Evolutionary conservation across 2,329 filamentous ascomycete species (phyloP).

Genomic region (Xylaria sp.): DNA sequence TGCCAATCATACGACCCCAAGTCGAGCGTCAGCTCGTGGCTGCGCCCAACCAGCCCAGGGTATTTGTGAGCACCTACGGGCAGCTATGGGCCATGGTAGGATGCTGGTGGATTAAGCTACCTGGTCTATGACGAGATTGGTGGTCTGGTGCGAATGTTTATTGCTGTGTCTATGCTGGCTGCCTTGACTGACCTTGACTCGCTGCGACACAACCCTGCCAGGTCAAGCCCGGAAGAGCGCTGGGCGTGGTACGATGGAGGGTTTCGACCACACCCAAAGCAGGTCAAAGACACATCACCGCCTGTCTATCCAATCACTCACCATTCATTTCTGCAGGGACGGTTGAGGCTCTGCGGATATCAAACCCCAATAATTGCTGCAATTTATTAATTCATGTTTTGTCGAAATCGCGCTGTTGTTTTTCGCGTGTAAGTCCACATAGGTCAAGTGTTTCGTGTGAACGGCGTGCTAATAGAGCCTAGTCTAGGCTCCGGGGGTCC

Average conservation of each 20-base stretch:
- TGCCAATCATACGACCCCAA: constrained; percentile 46
- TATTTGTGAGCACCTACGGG: constrained; percentile 8
- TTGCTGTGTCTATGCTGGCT: constrained; percentile 20
- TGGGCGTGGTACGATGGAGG: constrained; percentile 23
- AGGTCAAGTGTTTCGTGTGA: neutral
- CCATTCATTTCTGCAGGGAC: constrained; percentile 7
- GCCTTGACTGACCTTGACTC: constrained; percentile 11
- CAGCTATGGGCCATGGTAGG: neutral
- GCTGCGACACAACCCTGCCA: constrained; percentile 17
- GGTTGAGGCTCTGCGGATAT: constrained; percentile 33
- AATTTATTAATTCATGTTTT: neutral
- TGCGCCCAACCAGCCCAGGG: constrained; percentile 35
- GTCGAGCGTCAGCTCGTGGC: constrained; percentile 40
- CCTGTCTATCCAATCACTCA: constrained; percentile 26
- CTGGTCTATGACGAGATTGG: constrained; percentile 8
- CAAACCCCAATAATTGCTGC: neutral
- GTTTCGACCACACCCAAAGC: constrained; percentile 21
- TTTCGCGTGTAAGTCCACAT: constrained; percentile 10
- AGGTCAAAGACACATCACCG: constrained; percentile 12
- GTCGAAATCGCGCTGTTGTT: neutral
- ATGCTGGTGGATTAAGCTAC: constrained; percentile 10
- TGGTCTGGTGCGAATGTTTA: constrained; percentile 16
- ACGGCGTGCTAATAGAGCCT: neutral
- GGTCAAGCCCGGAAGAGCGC: neutral
- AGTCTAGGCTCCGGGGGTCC: constrained; percentile 30